Evolutionary conservation across 1,284 basidiomycete genomes (phyloP).

Genomic region (Stereum hirsutum): DNA sequence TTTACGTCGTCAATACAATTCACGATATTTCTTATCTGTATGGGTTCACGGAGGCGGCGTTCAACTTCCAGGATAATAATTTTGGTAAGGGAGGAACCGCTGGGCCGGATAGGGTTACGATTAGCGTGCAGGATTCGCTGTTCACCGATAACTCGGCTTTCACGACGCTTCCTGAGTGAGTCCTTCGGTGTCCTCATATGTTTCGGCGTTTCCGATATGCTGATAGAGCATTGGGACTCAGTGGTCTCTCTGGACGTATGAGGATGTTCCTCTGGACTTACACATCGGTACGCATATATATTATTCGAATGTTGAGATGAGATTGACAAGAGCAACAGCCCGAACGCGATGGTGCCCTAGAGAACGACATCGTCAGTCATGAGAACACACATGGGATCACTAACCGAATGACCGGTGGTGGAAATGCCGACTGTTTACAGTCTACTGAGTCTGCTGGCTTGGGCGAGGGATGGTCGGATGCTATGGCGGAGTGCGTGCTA

Average conservation of each 20-base stretch:
- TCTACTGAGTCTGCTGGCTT: constrained; percentile 38
- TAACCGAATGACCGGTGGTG: constrained; percentile 42
- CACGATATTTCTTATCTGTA: constrained; percentile 40
- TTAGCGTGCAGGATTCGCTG: constrained; percentile 28
- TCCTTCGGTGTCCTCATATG: constrained; percentile 2
- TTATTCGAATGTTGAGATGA: no score
- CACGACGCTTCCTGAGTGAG: constrained; percentile 30
- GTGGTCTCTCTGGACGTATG: constrained; percentile 28
- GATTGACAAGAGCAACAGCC: constrained; percentile 23
- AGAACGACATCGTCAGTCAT: constrained; percentile 40
- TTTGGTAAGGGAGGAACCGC: constrained; percentile 29
- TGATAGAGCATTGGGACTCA: constrained; percentile 8
- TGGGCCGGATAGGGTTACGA: constrained; percentile 29
- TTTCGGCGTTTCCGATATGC: background rate
- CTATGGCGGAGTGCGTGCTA: constrained; percentile 36
- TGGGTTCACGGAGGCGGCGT: constrained; percentile 27
- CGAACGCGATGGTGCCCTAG: constrained; percentile 36
- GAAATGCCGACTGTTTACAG: constrained; percentile 41
- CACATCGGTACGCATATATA: no score
- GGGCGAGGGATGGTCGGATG: constrained; percentile 48
- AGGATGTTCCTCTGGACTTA: constrained; percentile 37
- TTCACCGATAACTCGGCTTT: constrained; percentile 35
- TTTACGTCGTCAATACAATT: constrained; percentile 39
- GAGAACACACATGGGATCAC: constrained; percentile 43
- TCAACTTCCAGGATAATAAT: constrained; percentile 38